phyloP scores from a whole-genome alignment of 2,329 filamentous ascomycete genomes.

The Epichloe uncinata region DNA sequence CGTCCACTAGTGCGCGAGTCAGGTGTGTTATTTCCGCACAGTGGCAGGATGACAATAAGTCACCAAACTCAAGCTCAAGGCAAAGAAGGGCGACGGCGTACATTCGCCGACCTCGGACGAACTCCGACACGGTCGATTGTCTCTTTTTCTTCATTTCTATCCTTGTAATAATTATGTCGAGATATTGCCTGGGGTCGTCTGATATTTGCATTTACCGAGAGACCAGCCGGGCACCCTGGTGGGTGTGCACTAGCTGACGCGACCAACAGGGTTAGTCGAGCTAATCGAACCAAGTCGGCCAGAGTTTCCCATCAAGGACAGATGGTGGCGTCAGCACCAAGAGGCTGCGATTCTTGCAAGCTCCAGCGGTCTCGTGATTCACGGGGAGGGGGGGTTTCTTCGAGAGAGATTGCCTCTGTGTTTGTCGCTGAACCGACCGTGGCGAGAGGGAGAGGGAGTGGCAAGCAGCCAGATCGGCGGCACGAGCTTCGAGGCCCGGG shows the following conservation, averaged over 20 bases:
- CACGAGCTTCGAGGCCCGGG: background rate
- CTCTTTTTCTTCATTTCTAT: slow-evolving; percentile 1
- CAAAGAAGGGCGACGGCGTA: background rate
- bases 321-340: slow-evolving; percentile 1
- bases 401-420: background rate
- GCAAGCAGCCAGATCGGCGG: background rate
- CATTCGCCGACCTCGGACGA: slow-evolving; percentile 7
- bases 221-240: slow-evolving; percentile 1
- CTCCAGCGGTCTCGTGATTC: background rate
- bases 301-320: background rate
- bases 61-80: background rate
- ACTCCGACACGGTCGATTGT: slow-evolving; percentile 5
- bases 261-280: background rate
- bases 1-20: background rate
- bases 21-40: slow-evolving; percentile 1
- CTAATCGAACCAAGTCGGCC: background rate
- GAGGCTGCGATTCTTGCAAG: background rate
- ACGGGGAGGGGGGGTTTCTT: background rate
- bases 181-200: background rate
- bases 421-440: too few species aligned
- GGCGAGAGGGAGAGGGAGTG: too few species aligned
- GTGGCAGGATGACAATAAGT: background rate
- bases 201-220: slow-evolving; percentile 6
- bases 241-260: background rate
- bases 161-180: slow-evolving; percentile 1